Percentiles rank a stretch among this genome's conserved stretches.
Conservation (phyloP, 2,329 filamentous ascomycete species). For the Alternaria consortialis region DNA sequence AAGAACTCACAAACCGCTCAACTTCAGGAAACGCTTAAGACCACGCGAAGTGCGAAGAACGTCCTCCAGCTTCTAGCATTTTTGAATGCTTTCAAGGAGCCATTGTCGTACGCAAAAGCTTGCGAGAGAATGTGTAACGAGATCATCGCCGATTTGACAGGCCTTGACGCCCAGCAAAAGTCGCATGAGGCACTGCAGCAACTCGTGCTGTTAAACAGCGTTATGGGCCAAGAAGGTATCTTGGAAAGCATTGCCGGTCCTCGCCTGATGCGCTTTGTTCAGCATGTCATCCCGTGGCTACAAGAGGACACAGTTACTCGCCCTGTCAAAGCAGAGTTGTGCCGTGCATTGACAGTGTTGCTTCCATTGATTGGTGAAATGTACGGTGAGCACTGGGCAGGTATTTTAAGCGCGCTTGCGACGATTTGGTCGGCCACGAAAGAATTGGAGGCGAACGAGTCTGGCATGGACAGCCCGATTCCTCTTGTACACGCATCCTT, state of each 20-base stretch:
- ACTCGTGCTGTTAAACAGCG: constrained; percentile 63
- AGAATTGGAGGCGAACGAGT: constrained; percentile 39
- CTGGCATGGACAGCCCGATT: constrained; percentile 41
- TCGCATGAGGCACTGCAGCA: constrained; percentile 57
- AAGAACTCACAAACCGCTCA: constrained; percentile 45
- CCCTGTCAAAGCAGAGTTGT: constrained; percentile 66
- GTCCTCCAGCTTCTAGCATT: constrained; percentile 58
- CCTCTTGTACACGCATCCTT: constrained; percentile 76
- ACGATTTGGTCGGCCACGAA: constrained; percentile 46
- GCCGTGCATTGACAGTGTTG: constrained; percentile 62
- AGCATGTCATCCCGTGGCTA: constrained; percentile 78
- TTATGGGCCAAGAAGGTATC: constrained; percentile 61
- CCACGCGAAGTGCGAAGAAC: constrained; percentile 48
- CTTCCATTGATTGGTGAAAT: constrained; percentile 80
- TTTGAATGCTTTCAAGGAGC: constrained; percentile 59
- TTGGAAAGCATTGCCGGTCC: constrained; percentile 64
- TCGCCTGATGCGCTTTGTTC: constrained; percentile 82
- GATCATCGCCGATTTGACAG: constrained; percentile 67
- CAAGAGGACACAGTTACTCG: constrained; percentile 60
- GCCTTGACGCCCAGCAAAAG: constrained; percentile 57
- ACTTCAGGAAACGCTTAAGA: constrained; percentile 50
- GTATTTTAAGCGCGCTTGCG: constrained; percentile 50
- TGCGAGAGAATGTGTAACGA: constrained; percentile 67
- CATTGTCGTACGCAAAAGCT: constrained; percentile 58
- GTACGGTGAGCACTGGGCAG: constrained; percentile 87